Conservation (phyloP, 371 early-diverging fungal genomes). For the Mortierella sp. region DNA sequence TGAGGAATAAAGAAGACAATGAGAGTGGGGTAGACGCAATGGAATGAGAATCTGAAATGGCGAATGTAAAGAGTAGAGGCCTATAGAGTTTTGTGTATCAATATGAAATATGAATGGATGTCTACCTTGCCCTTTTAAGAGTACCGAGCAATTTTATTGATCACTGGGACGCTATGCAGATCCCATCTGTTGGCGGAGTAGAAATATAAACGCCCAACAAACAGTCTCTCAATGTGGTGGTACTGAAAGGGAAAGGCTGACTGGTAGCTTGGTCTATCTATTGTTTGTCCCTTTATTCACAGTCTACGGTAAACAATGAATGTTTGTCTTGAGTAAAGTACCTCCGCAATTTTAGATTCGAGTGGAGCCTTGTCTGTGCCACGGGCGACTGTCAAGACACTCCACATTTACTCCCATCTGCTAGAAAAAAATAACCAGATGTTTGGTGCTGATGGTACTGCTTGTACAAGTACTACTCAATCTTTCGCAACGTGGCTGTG, state of each 20-base stretch:
- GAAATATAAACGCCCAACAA: constrained; percentile 3
- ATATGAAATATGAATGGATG: not conserved
- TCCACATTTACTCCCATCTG: not conserved
- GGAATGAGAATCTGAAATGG: not conserved
- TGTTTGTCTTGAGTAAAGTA: no score
- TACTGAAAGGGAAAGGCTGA: no score
- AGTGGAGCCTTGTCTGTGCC: not conserved
- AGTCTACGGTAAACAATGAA: no score
- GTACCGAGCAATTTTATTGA: not conserved
- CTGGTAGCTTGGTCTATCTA: no score
- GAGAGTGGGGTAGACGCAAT: not conserved
- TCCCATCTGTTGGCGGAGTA: not conserved
- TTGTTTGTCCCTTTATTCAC: no score
- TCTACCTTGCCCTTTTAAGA: not conserved
- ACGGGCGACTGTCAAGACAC: not conserved
- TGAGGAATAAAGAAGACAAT: not conserved
- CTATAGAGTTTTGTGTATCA: not conserved
- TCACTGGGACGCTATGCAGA: not conserved
- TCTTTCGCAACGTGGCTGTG: no score
- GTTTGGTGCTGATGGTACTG: not conserved
- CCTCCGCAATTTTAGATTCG: not conserved
- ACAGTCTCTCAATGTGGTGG: not conserved
- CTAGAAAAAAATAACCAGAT: not conserved
- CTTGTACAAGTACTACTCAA: not conserved
- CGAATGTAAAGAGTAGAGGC: not conserved